These are phyloP conservation scores for Colletotrichum australisinense DNA, from an alignment of 2,329 filamentous ascomycete species.

Conservation along the genomic window DNA sequence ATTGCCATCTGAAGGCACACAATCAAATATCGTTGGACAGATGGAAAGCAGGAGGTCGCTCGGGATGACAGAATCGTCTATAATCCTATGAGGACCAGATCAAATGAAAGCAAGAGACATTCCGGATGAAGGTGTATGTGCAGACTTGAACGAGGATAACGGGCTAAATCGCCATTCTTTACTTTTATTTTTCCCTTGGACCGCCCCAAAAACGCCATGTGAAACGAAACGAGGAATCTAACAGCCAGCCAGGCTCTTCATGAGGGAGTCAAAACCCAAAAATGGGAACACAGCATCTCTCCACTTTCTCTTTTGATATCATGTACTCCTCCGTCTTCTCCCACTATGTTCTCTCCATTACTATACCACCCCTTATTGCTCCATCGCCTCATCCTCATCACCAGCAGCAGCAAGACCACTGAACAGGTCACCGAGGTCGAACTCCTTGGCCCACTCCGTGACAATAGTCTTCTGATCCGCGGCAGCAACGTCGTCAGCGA, in stretches of 20 bases:
- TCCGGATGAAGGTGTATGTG: constrained; percentile 8
- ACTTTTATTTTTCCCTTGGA: constrained; percentile 16
- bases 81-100: background rate
- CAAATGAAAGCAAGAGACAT: background rate
- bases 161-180: constrained; percentile 8
- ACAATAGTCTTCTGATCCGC: constrained; percentile 88
- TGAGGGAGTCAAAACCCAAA: background rate
- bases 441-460: constrained; percentile 92
- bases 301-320: constrained; percentile 20
- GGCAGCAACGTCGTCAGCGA: constrained; percentile 56
- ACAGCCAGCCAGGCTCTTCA: constrained; percentile 19
- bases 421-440: constrained; percentile 92
- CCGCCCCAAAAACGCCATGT: constrained; percentile 30
- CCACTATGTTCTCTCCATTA: background rate
- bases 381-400: constrained; percentile 60
- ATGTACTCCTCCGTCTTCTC: background rate
- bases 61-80: no score
- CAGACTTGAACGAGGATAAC: constrained; percentile 20
- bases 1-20: no score
- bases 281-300: constrained; percentile 8
- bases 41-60: no score
- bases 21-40: no score
- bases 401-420: constrained; percentile 52
- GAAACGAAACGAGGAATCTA: background rate
- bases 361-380: constrained; percentile 51